Conservation (phyloP, 768 basidiomycete genomes). For the Amanita pseudoporphyria region DNA sequence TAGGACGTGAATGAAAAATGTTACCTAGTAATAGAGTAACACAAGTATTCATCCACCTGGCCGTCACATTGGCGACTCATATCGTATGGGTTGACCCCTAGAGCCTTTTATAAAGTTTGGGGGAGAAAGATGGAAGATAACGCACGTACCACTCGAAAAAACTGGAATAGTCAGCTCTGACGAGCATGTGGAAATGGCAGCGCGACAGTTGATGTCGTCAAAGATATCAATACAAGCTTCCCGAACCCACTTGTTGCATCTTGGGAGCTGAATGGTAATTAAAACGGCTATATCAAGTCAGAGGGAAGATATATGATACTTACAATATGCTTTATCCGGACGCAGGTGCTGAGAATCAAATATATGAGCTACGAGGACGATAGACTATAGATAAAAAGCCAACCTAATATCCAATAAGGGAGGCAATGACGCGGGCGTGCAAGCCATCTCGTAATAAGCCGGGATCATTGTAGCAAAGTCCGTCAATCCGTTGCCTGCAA, state of each 20-base stretch:
- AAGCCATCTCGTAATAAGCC: slow-evolving; percentile 41
- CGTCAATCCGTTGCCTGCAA: slow-evolving; percentile 51
- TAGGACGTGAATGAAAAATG: not conserved
- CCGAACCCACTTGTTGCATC: slow-evolving; percentile 50
- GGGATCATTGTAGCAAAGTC: slow-evolving; percentile 37
- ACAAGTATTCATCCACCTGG: slow-evolving; percentile 34
- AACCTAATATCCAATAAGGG: slow-evolving; percentile 39
- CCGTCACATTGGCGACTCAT: slow-evolving; percentile 54
- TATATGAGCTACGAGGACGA: slow-evolving; percentile 26
- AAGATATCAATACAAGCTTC: slow-evolving; percentile 50
- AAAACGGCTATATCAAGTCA: not conserved
- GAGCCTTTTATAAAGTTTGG: not conserved
- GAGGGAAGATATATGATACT: slow-evolving; percentile 13
- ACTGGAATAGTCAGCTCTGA: slow-evolving; percentile 35
- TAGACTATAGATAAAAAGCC: slow-evolving; percentile 22
- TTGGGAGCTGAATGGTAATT: slow-evolving; percentile 35
- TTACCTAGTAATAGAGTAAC: slow-evolving; percentile 44
- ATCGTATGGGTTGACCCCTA: slow-evolving; percentile 56
- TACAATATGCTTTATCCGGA: slow-evolving; percentile 51
- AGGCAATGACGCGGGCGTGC: slow-evolving; percentile 38
- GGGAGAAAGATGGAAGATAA: too few species aligned
- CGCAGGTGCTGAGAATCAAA: slow-evolving; percentile 31
- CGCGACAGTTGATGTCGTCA: slow-evolving; percentile 56
- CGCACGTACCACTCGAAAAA: slow-evolving; percentile 28
- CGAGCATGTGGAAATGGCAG: slow-evolving; percentile 54